Evolutionary conservation across 2,329 filamentous ascomycete species (phyloP), one percentile per base, ranked within the genome.

Genomic region (Nothophoma quercina): DNA sequence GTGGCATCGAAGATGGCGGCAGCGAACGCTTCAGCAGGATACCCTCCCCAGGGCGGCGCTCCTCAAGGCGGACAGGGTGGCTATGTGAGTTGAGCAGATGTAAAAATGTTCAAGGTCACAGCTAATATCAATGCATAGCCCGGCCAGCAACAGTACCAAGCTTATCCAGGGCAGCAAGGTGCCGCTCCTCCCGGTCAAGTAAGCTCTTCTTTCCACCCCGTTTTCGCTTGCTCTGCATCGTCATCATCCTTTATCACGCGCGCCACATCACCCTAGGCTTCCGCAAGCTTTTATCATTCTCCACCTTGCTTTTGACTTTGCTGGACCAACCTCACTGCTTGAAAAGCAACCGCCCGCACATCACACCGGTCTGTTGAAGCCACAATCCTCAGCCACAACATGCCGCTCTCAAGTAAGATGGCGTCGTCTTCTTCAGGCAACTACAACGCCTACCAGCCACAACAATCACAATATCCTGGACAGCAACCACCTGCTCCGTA

Each of bases 81-180:
- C 73, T 83, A 84, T 71, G 83, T 85, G 75, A 81, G 83, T 83
- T 18, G 47, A 34, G 39, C 28, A 48, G 39, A 34, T 52, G 40
- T 23, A 26, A 43, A 45, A 53, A 34, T 54, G 35, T 46, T 47
- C 49, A 52, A 48, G 53, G 25, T 41, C 41, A 56, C 61, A 63
- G 53, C 67, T 70, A 64, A 70, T 51, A n/a, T 52, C 43, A 34
- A 48, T n/a, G n/a, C n/a, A n/a, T 45, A 78, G 77, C 76, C 76
- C 60, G 73, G 76, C 43, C 78, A 81, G 62, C 74, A 71, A 55
- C 76, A 79, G 65, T 85, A 85, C 73, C 82, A 85, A 75, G 79
- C 83, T 60, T 85, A 82, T 69, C 79, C 78, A 63, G 79, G 78
- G 58, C 84, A 81, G 68, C 78, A 77, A 58, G 79, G 77, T 63